Evolutionary conservation across 176 grass and related monocot genomes (phyloP), one percentile per base, ranked within the genome.

Genomic region (Ensete ventricosum): DNA sequence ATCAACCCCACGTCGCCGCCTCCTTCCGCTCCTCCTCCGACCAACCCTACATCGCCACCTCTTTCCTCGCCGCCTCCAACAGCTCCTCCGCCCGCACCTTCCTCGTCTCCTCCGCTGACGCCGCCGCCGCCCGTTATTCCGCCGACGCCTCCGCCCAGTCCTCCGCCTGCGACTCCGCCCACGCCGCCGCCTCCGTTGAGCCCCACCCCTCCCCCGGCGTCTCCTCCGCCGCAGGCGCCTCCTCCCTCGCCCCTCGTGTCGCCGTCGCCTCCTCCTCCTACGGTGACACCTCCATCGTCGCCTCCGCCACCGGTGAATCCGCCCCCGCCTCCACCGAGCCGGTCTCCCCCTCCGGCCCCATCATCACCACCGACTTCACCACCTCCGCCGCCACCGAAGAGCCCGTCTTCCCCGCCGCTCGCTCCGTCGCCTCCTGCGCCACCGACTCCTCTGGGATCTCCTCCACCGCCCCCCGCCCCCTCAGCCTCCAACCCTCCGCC

Each of bases 351-450:
- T 0, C 51, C 82, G 1, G 79, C 80, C 1, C 52, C 83, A 0
- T 11, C 80, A 0, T 74, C 81, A 0, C 49, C 43, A 50, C 81
- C 51, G 25, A 73, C 74, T 1, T 71, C 71, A 0, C 78, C 79
- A 52, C 9, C 62, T 14, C 16, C 73, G 11, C 60, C 79, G 23
- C 76, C 34, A 43, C 34, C 34, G 4, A 43, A 43, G 34, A 43
- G 34, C 34, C 34, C 34, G 11, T 9, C 50, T 11, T 9, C 80
- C 3, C 20, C 57, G 0, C 9, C 6, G 16, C 76, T 81, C 26
- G 83, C 74, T 0, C 74, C 90, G 2, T 81, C 90, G 77, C 60
- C 83, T 10, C 75, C 48, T 9, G 52, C 78, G 0, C 67, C 53
- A 53, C 11, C 1, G 57, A 4, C 76, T 48, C 55, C 90, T 20